These are phyloP conservation scores for Boeremia lycopersici DNA, from an alignment of 2,329 filamentous ascomycete genomes.

Conservation along the genomic window DNA sequence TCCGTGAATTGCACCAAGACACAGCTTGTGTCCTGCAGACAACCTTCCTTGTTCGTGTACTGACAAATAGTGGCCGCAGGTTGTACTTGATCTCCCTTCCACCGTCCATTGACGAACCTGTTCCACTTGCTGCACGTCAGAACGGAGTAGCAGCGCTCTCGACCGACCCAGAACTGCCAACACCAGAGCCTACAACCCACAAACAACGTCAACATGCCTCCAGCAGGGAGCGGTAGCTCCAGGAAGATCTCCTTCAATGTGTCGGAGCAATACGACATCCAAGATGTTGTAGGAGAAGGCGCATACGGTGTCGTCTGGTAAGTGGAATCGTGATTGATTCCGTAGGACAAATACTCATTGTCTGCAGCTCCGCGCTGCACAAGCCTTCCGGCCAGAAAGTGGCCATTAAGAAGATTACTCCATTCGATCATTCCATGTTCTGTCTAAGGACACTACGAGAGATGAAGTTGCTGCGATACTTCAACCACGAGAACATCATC, in stretches of 20 bases:
- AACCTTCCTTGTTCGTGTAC: slow-evolving; percentile 21
- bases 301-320: slow-evolving; percentile 99
- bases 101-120: slow-evolving; percentile 2
- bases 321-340: slow-evolving; percentile 44
- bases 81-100: slow-evolving; percentile 6
- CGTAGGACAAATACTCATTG: slow-evolving; percentile 24
- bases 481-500: slow-evolving; percentile 99
- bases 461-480: slow-evolving; percentile 98
- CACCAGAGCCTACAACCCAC: slow-evolving; percentile 26
- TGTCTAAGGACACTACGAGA: slow-evolving; percentile 94
- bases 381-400: slow-evolving; percentile 98
- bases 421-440: slow-evolving; percentile 99
- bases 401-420: slow-evolving; percentile 99
- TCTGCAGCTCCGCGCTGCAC: slow-evolving; percentile 84
- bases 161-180: slow-evolving; percentile 18
- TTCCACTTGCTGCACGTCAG: slow-evolving; percentile 17
- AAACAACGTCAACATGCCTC: slow-evolving; percentile 42
- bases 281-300: slow-evolving; percentile 98
- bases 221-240: slow-evolving; percentile 57
- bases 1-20: slow-evolving; percentile 23
- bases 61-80: slow-evolving; percentile 30
- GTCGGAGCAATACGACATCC: slow-evolving; percentile 98
- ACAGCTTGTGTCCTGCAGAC: slow-evolving; percentile 25
- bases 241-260: slow-evolving; percentile 99
- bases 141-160: slow-evolving; percentile 23